phyloP scores from a whole-genome alignment of 2,329 filamentous ascomycete species.

The Talaromyces verruculosus region DNA sequence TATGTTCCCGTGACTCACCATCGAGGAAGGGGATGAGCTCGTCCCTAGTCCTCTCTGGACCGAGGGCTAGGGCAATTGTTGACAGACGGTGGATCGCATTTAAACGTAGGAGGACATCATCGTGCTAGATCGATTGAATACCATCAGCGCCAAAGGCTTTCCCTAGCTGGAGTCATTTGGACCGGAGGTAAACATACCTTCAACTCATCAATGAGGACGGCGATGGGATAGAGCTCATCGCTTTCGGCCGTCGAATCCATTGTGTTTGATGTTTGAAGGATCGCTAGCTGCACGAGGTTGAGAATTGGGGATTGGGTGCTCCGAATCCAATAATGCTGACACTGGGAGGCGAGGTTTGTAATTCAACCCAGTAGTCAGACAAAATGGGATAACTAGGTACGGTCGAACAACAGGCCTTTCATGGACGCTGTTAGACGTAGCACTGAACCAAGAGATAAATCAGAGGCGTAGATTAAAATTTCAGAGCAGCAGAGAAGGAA shows the following conservation, averaged over 20 bases:
- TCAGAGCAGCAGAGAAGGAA: background rate
- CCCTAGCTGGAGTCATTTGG: background rate
- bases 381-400: conserved; percentile 25
- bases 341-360: conserved; percentile 26
- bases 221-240: conserved; percentile 99
- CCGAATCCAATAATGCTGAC: conserved; percentile 36
- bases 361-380: conserved; percentile 32
- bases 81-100: conserved; percentile 98
- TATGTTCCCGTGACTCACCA: conserved; percentile 61
- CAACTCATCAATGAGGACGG: conserved; percentile 98
- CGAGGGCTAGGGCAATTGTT: conserved; percentile 94
- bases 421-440: conserved; percentile 22
- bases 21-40: conserved; percentile 99
- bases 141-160: background rate
- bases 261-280: conserved; percentile 46
- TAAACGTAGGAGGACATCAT: conserved; percentile 94
- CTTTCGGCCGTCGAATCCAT: conserved; percentile 93
- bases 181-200: conserved; percentile 66
- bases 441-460: conserved; percentile 25
- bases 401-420: conserved; percentile 25
- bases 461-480: background rate
- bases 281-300: conserved; percentile 27
- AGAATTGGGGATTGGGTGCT: conserved; percentile 32
- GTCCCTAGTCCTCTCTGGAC: conserved; percentile 93
- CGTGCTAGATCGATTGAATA: conserved; percentile 63